These are phyloP conservation scores for Uncinocarpus reesii DNA, from an alignment of 2,329 filamentous ascomycete genomes.

Conservation along the genomic window DNA sequence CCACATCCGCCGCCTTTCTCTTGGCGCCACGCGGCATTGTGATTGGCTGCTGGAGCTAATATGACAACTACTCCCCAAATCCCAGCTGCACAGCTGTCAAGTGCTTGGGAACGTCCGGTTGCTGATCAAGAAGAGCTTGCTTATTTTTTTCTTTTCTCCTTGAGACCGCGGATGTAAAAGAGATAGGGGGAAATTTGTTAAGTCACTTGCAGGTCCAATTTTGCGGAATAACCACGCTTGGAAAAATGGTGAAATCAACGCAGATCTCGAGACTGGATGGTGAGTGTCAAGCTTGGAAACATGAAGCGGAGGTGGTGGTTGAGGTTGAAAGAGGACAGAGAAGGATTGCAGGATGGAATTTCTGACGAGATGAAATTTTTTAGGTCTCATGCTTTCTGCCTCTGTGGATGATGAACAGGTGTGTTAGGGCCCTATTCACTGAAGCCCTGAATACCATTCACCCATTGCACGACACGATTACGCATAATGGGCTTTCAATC, in stretches of 20 bases:
- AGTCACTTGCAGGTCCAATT: too few relatives aligned
- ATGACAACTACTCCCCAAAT: constrained; percentile 5
- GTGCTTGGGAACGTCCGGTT: not conserved
- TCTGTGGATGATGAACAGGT: constrained; percentile 86
- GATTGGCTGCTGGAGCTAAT: constrained; percentile 15
- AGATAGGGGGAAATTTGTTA: not conserved
- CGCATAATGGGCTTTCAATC: not conserved
- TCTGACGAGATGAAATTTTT: constrained; percentile 11
- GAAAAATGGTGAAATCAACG: constrained; percentile 73
- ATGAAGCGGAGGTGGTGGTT: not conserved
- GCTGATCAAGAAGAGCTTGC: not conserved
- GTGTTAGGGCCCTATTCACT: constrained; percentile 19
- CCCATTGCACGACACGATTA: not conserved
- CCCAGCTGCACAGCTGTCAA: not conserved
- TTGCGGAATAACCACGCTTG: not conserved
- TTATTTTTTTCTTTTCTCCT: not conserved
- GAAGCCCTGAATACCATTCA: not conserved
- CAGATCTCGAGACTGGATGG: constrained; percentile 91
- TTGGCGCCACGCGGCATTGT: constrained; percentile 24
- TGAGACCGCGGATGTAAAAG: too few relatives aligned
- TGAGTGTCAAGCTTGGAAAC: constrained; percentile 32
- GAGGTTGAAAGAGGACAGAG: not conserved
- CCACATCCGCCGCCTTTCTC: constrained; percentile 14
- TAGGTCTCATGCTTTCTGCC: constrained; percentile 88
- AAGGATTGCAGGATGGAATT: not conserved